Base-by-base conservation (phyloP, 345 rosid species). In the Eucalyptus sp. region DNA sequence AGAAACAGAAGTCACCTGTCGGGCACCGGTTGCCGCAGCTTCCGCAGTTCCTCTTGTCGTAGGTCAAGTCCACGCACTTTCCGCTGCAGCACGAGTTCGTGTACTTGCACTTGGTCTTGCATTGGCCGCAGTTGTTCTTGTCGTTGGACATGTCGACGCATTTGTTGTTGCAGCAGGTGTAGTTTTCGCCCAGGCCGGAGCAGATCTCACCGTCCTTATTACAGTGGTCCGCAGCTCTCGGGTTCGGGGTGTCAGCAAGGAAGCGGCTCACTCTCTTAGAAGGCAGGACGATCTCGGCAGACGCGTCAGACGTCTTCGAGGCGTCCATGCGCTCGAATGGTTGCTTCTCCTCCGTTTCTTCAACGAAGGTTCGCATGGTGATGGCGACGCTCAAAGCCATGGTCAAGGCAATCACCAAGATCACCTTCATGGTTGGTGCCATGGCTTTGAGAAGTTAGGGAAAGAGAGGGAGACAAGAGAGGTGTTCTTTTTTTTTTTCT, bases 41-140 rank as follows among this genome's bases (percentile, higher is more conserved):
- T 14, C 99, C 97, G 17, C 99, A 96, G 89, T 96, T 96, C 52
- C 98, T 94, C 92, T 95, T 96, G 64, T 96, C 98, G 58, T 90
- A 92, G 33, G 92, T 41, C 44, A 91, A 51, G 86, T 93, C 46
- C 37, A 96, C 96, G 62, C 99, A 97, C 89, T 92, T 16, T 31
- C 98, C 99, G 1, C 97, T 88, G 94, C 98, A 96, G 51, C 99
- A 97, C 1, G 89, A 76, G 71, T 94, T 86, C 2, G 94, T 94
- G 95, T 88, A 94, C 80, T 91, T 92, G 92, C 99, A 97, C 88
- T 94, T 95, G 84, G 37, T 93, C 92, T 92, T 94, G 94, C 99
- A 97, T 2, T 91, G 90, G 4, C 99, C 99, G 29, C 99, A 96
- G 90, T 97, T 95, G 66, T 94, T 83, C 15, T 87, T 44, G 81